phyloP scores from a whole-genome alignment of 257 asterid species.

The Solanum clarkiae region DNA sequence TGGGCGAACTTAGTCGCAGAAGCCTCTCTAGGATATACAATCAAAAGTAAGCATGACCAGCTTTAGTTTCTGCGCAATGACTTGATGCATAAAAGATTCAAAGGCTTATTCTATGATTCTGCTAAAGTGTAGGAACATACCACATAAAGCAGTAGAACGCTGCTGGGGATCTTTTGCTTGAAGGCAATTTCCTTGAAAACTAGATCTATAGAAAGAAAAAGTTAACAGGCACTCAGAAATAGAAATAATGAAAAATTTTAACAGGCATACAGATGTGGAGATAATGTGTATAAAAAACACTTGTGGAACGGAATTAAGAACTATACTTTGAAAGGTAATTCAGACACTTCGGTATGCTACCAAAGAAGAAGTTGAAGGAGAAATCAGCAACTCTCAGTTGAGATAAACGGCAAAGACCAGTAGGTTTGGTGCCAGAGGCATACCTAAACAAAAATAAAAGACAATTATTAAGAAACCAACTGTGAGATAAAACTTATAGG shows the following conservation, averaged over 20 bases:
- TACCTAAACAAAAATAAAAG: constrained; percentile 25
- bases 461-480: background rate
- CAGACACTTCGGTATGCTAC: constrained; percentile 77
- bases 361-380: constrained; percentile 68
- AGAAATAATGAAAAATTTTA: background rate
- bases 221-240: background rate
- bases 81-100: background rate
- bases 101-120: background rate
- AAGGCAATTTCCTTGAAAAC: constrained; percentile 84
- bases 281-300: background rate
- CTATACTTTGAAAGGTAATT: constrained; percentile 54
- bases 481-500: background rate
- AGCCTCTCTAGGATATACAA: background rate
- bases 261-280: background rate
- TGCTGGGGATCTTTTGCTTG: constrained; percentile 44
- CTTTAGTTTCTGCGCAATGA: background rate
- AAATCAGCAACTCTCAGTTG: constrained; percentile 65
- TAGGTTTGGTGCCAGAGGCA: constrained; percentile 32
- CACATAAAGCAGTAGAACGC: constrained; percentile 56
- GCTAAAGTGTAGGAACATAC: constrained; percentile 20
- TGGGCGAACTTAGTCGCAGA: background rate
- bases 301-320: background rate
- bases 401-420: constrained; percentile 60
- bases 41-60: background rate
- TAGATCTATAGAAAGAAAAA: constrained; percentile 23